Conservation (phyloP, 495 filamentous ascomycete species). For the Aspergillus kassunensis region DNA sequence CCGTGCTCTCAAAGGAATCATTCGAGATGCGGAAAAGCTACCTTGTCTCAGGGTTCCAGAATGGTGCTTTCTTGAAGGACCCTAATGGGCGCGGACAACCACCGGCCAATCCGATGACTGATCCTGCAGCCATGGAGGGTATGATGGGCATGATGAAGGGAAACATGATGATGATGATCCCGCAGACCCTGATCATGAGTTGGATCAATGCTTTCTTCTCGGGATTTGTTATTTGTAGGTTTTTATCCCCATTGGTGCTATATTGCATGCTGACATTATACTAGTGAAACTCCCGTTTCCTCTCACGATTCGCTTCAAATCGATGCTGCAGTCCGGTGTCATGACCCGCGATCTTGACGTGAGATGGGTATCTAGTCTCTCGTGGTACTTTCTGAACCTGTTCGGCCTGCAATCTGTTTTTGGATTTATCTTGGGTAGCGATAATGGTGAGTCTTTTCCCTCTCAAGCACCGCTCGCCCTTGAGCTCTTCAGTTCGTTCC, state of each 20-base stretch:
- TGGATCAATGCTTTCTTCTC: constrained; percentile 99
- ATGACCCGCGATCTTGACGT: constrained; percentile 95
- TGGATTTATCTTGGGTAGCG: constrained; percentile 90
- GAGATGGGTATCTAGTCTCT: constrained; percentile 94
- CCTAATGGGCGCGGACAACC: constrained; percentile 81
- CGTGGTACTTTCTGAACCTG: constrained; percentile 97
- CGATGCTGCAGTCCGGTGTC: constrained; percentile 96
- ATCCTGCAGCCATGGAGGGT: constrained; percentile 96
- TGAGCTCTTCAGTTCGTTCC: constrained; percentile 3
- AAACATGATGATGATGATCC: constrained; percentile 99
- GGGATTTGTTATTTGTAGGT: constrained; percentile 89
- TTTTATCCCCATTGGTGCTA: not conserved
- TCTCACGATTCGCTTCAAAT: constrained; percentile 96
- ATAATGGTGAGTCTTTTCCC: constrained; percentile 66
- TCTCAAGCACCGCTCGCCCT: not conserved
- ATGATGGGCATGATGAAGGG: constrained; percentile 99
- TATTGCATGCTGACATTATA: constrained; percentile 18
- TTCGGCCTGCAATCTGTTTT: constrained; percentile 98
- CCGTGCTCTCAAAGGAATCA: constrained; percentile 63
- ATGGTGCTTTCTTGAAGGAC: constrained; percentile 83
- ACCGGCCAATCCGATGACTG: constrained; percentile 89
- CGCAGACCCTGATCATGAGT: constrained; percentile 97
- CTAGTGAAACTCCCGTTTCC: constrained; percentile 98
- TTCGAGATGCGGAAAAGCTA: constrained; percentile 78
- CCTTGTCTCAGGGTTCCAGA: constrained; percentile 73